Evolutionary conservation across 2,329 filamentous ascomycete genomes (phyloP), one percentile per base, ranked within the genome.

Genomic region (Paraphoma sp.): DNA sequence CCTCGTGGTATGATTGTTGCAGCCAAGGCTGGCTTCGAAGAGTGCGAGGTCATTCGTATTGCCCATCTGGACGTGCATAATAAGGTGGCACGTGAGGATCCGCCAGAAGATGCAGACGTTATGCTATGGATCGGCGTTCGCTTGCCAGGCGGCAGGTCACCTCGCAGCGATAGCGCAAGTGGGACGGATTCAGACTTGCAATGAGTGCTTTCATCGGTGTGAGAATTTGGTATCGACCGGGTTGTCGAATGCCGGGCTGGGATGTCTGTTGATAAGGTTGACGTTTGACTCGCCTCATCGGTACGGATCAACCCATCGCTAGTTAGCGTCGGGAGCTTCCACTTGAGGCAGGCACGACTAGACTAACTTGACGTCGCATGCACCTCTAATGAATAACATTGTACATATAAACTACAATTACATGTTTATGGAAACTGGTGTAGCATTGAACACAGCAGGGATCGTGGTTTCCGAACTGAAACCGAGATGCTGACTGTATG

Each of bases 21-120:
- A 10, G 57, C 53, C n/a, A 68, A 67, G 46, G 68, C 68, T 38
- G 70, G 68, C 28, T 73, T 72, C 49, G 60, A 68, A 52, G 64
- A 67, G 52, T 59, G 60, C 23, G 68, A 65, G 33, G 46, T 56
- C n/a, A 49, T 70, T 23, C 58, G 56, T 36, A 61, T 72, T 48
- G 56, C 59, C 48, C 60, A 45, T 16, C 28, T 54, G 30, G 23
- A 40, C 23, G 41, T 43, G 49, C 54, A 57, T 50, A 41, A 57
- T 9, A 40, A 49, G 17, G 10, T 23, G 6, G 10, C 47, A 33
- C 23, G 14, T 23, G 38, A 52, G 18, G 47, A 36, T 11, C 33
- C 42, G 18, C 30, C 53, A n/a, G 44, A 51, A 41, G 45, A 46
- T 29, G 57, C 48, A 28, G 61, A 63, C 10, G 62, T 66, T 16